phyloP scores from a whole-genome alignment of 805 yeast genomes.

The Jamesozyma gamospora region DNA sequence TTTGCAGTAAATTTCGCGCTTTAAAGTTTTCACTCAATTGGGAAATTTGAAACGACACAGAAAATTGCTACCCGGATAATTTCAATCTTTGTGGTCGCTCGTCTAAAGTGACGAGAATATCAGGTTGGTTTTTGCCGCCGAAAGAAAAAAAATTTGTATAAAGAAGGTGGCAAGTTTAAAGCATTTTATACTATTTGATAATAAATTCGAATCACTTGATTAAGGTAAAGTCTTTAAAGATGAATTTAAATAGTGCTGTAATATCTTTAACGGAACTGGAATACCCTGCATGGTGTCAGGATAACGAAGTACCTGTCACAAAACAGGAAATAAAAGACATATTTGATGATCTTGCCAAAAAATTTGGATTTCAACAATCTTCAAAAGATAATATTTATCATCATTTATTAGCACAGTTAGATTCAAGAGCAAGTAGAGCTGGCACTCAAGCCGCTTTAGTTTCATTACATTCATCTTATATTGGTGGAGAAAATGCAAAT shows the following conservation, averaged over 20 bases:
- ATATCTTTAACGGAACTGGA: conserved; percentile 18
- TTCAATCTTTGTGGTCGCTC: background rate
- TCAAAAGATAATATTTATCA: conserved; percentile 73
- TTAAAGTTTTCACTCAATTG: background rate
- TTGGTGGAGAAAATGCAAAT: conserved; percentile 83
- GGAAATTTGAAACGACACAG: background rate
- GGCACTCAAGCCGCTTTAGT: conserved; percentile 59
- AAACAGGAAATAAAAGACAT: conserved; percentile 51
- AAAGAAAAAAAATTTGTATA: background rate
- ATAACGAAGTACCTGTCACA: conserved; percentile 60
- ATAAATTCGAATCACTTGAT: background rate
- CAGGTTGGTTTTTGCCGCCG: background rate
- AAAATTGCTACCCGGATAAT: background rate
- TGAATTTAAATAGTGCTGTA: conserved; percentile 5
- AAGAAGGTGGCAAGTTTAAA: conserved; percentile 1
- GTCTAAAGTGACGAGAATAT: background rate
- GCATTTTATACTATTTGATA: background rate
- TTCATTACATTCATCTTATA: conserved; percentile 79
- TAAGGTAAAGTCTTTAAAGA: background rate
- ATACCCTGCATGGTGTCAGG: conserved; percentile 31
- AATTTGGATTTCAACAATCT: conserved; percentile 80
- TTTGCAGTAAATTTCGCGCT: no score
- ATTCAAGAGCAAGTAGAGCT: conserved; percentile 78
- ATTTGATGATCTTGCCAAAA: conserved; percentile 45
- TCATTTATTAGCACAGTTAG: conserved; percentile 68